Percentiles rank a stretch among this genome's conserved stretches.
phyloP scores from a whole-genome alignment of 306 rosid genomes.

The Cercis canadensis region DNA sequence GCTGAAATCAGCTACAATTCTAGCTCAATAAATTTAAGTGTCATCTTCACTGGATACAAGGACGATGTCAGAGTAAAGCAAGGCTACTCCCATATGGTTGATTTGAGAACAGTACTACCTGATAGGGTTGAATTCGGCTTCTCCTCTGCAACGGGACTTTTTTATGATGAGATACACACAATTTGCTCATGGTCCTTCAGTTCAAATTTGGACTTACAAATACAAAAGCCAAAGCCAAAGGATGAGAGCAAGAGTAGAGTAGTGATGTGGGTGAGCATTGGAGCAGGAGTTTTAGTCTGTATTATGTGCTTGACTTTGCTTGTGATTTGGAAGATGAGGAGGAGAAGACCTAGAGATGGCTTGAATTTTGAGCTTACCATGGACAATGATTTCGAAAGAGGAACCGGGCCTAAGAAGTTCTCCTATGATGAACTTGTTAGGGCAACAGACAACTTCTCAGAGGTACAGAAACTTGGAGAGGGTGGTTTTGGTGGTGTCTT shows the following conservation, averaged over 20 bases:
- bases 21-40: slow-evolving; percentile 30
- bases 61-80: slow-evolving; percentile 22
- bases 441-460: slow-evolving; percentile 46
- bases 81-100: background rate
- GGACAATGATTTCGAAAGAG: slow-evolving; percentile 40
- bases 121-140: slow-evolving; percentile 48
- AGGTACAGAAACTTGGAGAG: too few relatives aligned
- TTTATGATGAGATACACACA: slow-evolving; percentile 38
- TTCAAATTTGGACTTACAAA: too few relatives aligned
- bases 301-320: too few relatives aligned
- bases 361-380: slow-evolving; percentile 29
- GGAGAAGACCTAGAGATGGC: too few relatives aligned
- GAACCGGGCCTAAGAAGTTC: slow-evolving; percentile 37
- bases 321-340: too few relatives aligned
- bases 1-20: slow-evolving; percentile 28
- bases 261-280: too few relatives aligned
- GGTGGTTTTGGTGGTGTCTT: too few relatives aligned
- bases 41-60: slow-evolving; percentile 29
- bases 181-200: too few relatives aligned
- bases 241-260: too few relatives aligned
- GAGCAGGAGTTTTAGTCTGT: too few relatives aligned
- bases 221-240: too few relatives aligned
- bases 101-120: slow-evolving; percentile 33
- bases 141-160: slow-evolving; percentile 40
- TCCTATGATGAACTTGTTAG: slow-evolving; percentile 41